Base-by-base conservation (phyloP, 192 early-diverging fungal genomes). In the Podila horticola region DNA sequence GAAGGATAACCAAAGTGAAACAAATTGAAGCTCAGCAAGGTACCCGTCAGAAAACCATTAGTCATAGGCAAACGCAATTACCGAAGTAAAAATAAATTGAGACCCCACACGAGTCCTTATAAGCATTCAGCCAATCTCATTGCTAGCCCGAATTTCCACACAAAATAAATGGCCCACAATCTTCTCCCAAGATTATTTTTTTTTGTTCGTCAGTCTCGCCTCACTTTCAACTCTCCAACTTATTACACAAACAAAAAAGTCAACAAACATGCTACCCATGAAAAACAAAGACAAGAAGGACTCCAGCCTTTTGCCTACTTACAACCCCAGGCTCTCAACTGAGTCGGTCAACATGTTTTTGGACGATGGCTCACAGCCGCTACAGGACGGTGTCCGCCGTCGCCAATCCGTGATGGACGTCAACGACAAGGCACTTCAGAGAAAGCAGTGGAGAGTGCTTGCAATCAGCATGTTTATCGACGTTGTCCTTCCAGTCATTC, bases 401-500 rank as follows among this genome's bases (percentile, higher is more conserved):
- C 66, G 34, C 33, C 34, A 57, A 57, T 68, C 66, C 55, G 52
- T 58, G 33, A 58, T 58, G 52, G 66, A 68, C 20, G 55, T 58
- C 30, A 58, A 68, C 33, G 45, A 68, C 66, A 68, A 68, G 57
- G 55, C 51, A 26, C 52, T 38, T 38, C 51, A 68, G 66, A 68
- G 66, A 58, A 57, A 68, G 55, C 66, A 68, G 57, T 58, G 51
- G 66, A 68, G 5, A 24, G 2, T 58, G 57, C 66, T 68, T 52
- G 66, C 52, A 51, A 59, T 68, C 1, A 68, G 66, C 66, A 68
- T 68, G 66, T 68, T 68, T 58, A 2, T 68, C 55, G 66, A 68
- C 33, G 22, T 68, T 59, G 55, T 58, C 66, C 66, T 68, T 57
- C 66, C 66, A 68, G 13, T 68, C 66, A 58, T 68, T 68, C 66